Conservation (phyloP, 1,284 basidiomycete species). For the Leccinum subrobustum region DNA sequence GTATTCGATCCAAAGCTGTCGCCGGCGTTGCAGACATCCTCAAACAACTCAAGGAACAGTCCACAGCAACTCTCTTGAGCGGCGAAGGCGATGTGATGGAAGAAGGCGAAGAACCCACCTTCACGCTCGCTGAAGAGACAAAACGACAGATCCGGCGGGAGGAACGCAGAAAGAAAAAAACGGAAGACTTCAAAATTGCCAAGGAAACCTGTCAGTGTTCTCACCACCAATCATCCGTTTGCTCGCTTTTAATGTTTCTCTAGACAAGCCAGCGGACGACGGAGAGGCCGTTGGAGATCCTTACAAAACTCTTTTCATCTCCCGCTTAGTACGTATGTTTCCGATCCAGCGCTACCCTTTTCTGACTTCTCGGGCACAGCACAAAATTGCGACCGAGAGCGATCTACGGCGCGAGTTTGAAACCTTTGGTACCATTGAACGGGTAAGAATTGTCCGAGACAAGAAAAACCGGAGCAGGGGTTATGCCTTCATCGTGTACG, state of each 20-base stretch:
- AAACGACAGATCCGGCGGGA: constrained; percentile 78
- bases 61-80: constrained; percentile 64
- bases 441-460: constrained; percentile 88
- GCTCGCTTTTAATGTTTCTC: constrained; percentile 14
- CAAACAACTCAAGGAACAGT: constrained; percentile 72
- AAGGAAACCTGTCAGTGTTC: constrained; percentile 77
- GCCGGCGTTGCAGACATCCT: constrained; percentile 74
- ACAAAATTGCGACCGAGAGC: constrained; percentile 86
- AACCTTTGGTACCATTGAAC: constrained; percentile 91
- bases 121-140: constrained; percentile 75
- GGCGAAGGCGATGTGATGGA: constrained; percentile 64
- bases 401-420: constrained; percentile 96
- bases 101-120: constrained; percentile 77
- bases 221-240: constrained; percentile 1
- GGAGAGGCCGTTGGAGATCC: constrained; percentile 95
- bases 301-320: constrained; percentile 98
- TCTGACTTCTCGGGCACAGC: constrained; percentile 44
- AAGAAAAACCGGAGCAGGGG: constrained; percentile 85
- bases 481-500: constrained; percentile 97
- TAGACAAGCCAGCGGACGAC: constrained; percentile 91
- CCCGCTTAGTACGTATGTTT: constrained; percentile 68
- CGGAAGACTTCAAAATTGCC: constrained; percentile 76
- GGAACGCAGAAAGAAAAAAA: constrained; percentile 75
- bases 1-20: constrained; percentile 69
- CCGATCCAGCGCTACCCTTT: constrained; percentile 8